Base-by-base conservation (phyloP, 345 rosid genomes). In the Eucalyptus erythrocorys region DNA sequence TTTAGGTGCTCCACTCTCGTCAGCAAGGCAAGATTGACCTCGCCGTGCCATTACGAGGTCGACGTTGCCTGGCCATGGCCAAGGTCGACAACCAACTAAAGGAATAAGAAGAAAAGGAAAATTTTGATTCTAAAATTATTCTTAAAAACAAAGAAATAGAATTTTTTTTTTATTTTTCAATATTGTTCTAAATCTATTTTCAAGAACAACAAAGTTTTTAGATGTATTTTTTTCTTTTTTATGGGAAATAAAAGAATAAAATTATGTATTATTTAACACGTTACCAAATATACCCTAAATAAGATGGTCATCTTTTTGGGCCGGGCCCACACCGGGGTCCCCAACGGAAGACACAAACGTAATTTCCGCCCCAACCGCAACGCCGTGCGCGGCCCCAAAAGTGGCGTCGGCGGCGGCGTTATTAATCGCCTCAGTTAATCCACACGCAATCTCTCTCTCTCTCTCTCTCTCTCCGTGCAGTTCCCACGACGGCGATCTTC, bases 1-100 rank as follows among this genome's bases (percentile, higher is more conserved):
- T 94, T 97, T 48, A 97, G 98, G 88, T 96, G 94, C 94, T 96
- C 99, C 47, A 97, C 99, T 91, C 99, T 93, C 30, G 95, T 95
- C 34, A 93, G 94, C 8, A 97, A 4, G 55, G 55, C 55, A 51
- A 51, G 55, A 9, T 51, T 0, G 10, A 51, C 0, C 1, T 51
- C 2, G 0, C 55, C 4, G 0, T 51, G 0, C 55, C 55, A 51
- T 51, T 24, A 51, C 4, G 0, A 51, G 55, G 9, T 51, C 9
- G 9, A 9, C 24, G 0, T 1, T 4, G 9, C 4, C 4, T 7
- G 0, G 0, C 55, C 21, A 17, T 51, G 2, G 1, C 24, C 24
- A 17, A 51, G 55, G 24, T 51, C 24, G 0, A 17, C 9, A 0
- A 51, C 9, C 22, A 7, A 0, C 1, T 51, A 51, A 51, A 51